Base-by-base conservation (phyloP, 768 basidiomycete genomes). In the Zangia roseola region DNA sequence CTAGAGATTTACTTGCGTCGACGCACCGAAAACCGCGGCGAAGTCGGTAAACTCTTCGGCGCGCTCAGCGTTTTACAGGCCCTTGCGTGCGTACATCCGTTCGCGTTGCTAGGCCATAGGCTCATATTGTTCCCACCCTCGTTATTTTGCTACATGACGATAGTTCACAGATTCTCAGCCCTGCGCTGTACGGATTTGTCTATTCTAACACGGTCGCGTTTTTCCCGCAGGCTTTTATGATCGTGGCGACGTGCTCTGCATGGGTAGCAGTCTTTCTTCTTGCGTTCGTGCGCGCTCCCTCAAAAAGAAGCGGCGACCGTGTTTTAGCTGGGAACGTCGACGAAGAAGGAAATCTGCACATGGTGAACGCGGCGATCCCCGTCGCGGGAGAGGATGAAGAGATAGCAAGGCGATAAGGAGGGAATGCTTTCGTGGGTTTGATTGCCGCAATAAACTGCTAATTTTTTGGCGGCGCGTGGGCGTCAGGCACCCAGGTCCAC, bases 31-130 rank as follows among this genome's bases (percentile, higher is more conserved):
- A 59, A 60, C 31, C 56, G 56, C 0, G 74, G 73, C 13, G 87
- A 92, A 59, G 71, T 76, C 12, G 93, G 91, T 3, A 76, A 73
- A 57, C 72, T 97, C 16, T 94, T 93, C 59, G 93, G 91, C 12
- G 91, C 83, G 4, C 56, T 94, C 49, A 83, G 84, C 47, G 87
- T 94, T 24, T 55, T 91, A 4, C 81, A 87, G 52, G 82, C 86
- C 6, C 60, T 91, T 10, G 74, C 82, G 82, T 85, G 56, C 39
- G 73, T 41, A 17, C 52, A 44, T 9, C 4, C 19, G 5, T 45
- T 38, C 16, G n/a, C 13, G 16, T 14, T 14, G 19, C 25, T 30
- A 6, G 21, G 31, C 17, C 5, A 19, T 49, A 31, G 30, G 21
- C 43, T 48, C 16, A 50, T 26, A 14, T 33, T 19, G 17, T 10